A percentile compares a stretch with the other conserved stretches of the same genome.
These are phyloP conservation scores for Huntiella omanensis DNA, from an alignment of 2,329 filamentous ascomycete species.

Conservation along the genomic window DNA sequence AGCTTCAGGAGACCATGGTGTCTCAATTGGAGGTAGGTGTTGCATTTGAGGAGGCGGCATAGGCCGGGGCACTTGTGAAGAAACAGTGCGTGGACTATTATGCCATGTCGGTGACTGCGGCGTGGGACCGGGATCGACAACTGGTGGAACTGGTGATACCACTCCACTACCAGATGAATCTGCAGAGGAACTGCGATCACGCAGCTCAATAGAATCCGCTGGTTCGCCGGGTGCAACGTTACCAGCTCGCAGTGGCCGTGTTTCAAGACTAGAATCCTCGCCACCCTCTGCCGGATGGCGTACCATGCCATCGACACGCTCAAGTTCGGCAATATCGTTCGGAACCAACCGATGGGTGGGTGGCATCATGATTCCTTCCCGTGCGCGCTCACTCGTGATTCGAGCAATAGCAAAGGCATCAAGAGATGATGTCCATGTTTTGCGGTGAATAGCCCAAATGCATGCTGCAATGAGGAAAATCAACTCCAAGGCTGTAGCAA, in stretches of 20 bases:
- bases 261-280: background rate
- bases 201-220: background rate
- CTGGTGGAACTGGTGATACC: background rate
- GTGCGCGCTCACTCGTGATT: constrained; percentile 3
- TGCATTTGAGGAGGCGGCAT: background rate
- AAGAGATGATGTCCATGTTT: constrained; percentile 8
- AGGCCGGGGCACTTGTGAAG: background rate
- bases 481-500: constrained; percentile 1
- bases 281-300: background rate
- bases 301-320: constrained; percentile 6
- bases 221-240: background rate
- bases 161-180: background rate
- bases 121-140: background rate
- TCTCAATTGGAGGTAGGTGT: constrained; percentile 1
- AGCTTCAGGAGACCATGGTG: constrained; percentile 7
- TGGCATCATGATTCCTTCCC: constrained; percentile 4
- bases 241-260: background rate
- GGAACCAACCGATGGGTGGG: background rate
- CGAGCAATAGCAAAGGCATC: constrained; percentile 9
- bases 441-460: constrained; percentile 1
- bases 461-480: constrained; percentile 1
- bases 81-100: background rate
- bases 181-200: background rate
- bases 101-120: background rate
- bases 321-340: constrained; percentile 2